phyloP scores from a whole-genome alignment of 306 rosid genomes.

The Fagus sylvatica region DNA sequence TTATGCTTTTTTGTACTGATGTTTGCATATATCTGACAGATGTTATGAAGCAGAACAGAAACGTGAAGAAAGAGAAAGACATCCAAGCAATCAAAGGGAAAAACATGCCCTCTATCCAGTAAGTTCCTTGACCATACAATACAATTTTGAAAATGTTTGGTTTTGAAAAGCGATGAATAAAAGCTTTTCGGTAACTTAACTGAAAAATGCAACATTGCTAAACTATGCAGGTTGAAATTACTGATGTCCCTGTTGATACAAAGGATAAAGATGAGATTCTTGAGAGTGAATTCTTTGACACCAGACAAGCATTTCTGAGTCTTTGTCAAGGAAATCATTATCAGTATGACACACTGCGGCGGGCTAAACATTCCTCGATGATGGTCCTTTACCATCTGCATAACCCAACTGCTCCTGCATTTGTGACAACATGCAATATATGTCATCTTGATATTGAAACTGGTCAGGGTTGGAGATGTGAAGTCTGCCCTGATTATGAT shows the following conservation, averaged over 20 bases:
- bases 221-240: constrained; percentile 64
- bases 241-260: constrained; percentile 72
- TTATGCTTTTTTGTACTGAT: not conserved
- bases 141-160: constrained; percentile 14
- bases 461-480: constrained; percentile 99
- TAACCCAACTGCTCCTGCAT: constrained; percentile 98
- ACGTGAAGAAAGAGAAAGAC: constrained; percentile 90
- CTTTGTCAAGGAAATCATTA: constrained; percentile 99
- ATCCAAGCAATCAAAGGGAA: constrained; percentile 85
- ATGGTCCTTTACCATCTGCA: constrained; percentile 99
- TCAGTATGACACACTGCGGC: constrained; percentile 92
- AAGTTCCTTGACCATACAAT: constrained; percentile 33
- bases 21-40: constrained; percentile 34
- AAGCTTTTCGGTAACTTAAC: not conserved
- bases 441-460: constrained; percentile 91
- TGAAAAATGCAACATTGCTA: not conserved
- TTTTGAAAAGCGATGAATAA: not conserved
- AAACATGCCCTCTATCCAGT: constrained; percentile 74
- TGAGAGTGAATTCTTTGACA: constrained; percentile 98
- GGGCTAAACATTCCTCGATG: constrained; percentile 99
- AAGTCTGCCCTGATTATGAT: constrained; percentile 91
- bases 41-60: constrained; percentile 82
- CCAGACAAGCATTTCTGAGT: constrained; percentile 97
- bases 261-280: constrained; percentile 96
- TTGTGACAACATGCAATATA: constrained; percentile 72